Conservation (phyloP, 495 filamentous ascomycete species). For the Annulohypoxylon nitens region DNA sequence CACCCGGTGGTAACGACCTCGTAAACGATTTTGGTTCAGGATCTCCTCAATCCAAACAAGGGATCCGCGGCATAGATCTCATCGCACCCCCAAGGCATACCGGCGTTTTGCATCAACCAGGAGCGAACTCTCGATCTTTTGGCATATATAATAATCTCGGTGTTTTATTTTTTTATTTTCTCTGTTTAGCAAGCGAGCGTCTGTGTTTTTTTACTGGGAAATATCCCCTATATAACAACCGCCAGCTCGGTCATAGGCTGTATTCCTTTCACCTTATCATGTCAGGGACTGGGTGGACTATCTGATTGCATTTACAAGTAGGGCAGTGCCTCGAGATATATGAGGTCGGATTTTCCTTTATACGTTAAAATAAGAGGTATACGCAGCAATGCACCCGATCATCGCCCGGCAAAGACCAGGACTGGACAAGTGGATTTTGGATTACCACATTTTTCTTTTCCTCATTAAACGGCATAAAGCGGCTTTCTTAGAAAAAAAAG, state of each 20-base stretch:
- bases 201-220: conserved; percentile 49
- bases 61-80: conserved; percentile 48
- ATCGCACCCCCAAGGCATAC: conserved; percentile 51
- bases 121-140: conserved; percentile 53
- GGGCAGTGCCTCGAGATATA: conserved; percentile 57
- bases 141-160: conserved; percentile 45
- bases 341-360: conserved; percentile 55
- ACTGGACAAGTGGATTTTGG: conserved; percentile 54
- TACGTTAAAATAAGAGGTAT: conserved; percentile 57
- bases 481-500: conserved; percentile 56
- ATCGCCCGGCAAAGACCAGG: conserved; percentile 60
- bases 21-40: conserved; percentile 40
- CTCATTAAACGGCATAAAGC: conserved; percentile 56
- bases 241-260: conserved; percentile 58
- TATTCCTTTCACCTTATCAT: conserved; percentile 56
- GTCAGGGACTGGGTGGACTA: conserved; percentile 61
- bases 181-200: conserved; percentile 59
- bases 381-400: conserved; percentile 66
- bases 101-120: conserved; percentile 59
- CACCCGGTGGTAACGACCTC: conserved; percentile 58
- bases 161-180: conserved; percentile 44
- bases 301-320: conserved; percentile 64
- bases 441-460: conserved; percentile 44
- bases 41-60: conserved; percentile 38
- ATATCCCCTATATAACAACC: conserved; percentile 54